phyloP scores from a whole-genome alignment of 2,329 filamentous ascomycete species.

The Aspergillus unguis region DNA sequence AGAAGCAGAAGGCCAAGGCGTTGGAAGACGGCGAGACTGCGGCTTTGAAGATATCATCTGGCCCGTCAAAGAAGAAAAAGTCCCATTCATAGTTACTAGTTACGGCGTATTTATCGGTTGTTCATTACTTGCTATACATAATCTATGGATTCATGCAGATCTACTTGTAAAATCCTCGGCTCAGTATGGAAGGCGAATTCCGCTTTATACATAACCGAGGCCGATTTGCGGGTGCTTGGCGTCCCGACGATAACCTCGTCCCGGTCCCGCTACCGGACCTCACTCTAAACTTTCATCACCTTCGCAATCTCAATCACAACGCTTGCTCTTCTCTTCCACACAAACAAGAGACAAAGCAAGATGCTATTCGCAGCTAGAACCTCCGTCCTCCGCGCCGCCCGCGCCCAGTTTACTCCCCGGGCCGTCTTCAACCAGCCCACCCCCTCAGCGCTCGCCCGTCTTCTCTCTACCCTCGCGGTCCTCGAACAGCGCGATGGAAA shows the following conservation, averaged over 20 bases:
- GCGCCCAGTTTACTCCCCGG: constrained; percentile 45
- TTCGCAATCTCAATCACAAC: neutral
- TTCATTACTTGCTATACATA: neutral
- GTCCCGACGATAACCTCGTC: constrained; percentile 33
- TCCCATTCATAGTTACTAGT: constrained; percentile 35
- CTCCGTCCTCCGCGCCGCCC: constrained; percentile 42
- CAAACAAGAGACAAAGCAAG: neutral
- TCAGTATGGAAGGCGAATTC: neutral
- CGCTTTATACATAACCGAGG: constrained; percentile 29
- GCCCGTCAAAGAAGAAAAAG: constrained; percentile 37
- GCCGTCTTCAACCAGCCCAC: constrained; percentile 42
- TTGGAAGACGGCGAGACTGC: constrained; percentile 41
- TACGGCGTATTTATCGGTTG: constrained; percentile 10
- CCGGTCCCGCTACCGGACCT: constrained; percentile 12
- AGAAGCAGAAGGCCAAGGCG: constrained; percentile 49
- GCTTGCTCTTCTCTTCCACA: neutral
- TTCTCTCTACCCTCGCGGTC: constrained; percentile 84
- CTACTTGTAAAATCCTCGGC: neutral
- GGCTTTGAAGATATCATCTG: constrained; percentile 22
- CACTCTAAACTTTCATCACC: constrained; percentile 5
- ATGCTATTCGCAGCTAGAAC: constrained; percentile 38
- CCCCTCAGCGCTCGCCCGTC: constrained; percentile 59
- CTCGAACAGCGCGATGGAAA: constrained; percentile 91
- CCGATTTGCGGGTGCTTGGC: constrained; percentile 33
- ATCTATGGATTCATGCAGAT: neutral